Evolutionary conservation across 768 basidiomycete genomes (phyloP).

Genomic region (Sarcodon aspratus): DNA sequence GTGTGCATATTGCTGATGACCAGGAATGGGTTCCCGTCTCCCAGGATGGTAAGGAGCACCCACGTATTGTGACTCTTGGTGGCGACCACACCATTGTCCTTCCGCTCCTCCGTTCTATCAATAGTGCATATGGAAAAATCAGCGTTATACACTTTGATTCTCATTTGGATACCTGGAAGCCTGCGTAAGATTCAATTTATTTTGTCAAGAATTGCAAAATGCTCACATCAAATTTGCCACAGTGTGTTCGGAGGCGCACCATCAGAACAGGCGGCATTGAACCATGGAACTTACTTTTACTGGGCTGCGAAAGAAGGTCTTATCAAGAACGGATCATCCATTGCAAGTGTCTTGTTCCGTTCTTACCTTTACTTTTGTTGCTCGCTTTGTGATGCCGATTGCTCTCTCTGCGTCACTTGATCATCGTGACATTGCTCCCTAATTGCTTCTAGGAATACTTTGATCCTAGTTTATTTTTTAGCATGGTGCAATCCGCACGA

Average conservation of each 20-base stretch:
- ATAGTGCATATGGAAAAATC: conserved; percentile 69
- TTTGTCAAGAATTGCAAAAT: too few species aligned
- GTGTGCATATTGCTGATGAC: conserved; percentile 33
- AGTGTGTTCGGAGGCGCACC: conserved; percentile 62
- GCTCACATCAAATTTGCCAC: too few species aligned
- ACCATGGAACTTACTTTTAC: conserved; percentile 88
- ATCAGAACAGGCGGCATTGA: conserved; percentile 62
- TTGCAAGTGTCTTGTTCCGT: conserved; percentile 55
- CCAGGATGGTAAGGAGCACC: conserved; percentile 63
- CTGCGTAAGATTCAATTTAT: conserved; percentile 17
- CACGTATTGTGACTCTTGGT: conserved; percentile 72
- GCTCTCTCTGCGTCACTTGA: conserved; percentile 11
- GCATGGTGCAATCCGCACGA: conserved; percentile 84
- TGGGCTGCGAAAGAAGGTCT: conserved; percentile 79
- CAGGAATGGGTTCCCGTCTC: conserved; percentile 45
- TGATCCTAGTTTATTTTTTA: conserved; percentile 19
- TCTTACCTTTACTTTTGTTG: conserved; percentile 9
- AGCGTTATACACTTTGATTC: conserved; percentile 84
- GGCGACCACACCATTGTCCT: conserved; percentile 83
- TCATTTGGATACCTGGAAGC: conserved; percentile 75
- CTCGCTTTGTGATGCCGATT: conserved; percentile 68
- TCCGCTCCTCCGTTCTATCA: conserved; percentile 54
- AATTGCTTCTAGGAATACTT: too few species aligned
- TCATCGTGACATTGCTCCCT: too few species aligned
- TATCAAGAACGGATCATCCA: conserved; percentile 65